Evolutionary conservation across 768 basidiomycete genomes (phyloP), one percentile per base, ranked within the genome.

Genomic region (Fistulinella prunicolor): DNA sequence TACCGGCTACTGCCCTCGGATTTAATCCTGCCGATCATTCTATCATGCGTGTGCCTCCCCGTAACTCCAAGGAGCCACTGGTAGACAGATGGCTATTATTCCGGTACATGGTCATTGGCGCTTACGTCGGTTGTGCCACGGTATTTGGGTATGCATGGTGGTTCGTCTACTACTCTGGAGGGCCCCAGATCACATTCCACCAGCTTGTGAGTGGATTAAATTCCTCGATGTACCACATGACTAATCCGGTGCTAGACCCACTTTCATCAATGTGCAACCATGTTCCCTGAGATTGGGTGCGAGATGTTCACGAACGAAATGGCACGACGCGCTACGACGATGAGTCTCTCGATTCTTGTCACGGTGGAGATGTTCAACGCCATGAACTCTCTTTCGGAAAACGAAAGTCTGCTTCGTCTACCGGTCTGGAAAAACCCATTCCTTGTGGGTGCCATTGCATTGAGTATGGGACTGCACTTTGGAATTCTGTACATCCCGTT

Each of bases 111-210:
- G 79, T 97, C 45, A 81, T 99, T 49, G 95, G 95, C 10, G 77
- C 80, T 42, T 99, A 98, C 60, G 95, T 99, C 44, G 95, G 95
- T 24, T 81, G 82, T 46, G 94, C 93, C 4, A 98, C 95, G 21
- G 95, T 99, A 21, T 92, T 88, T 57, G 95, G 94, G 40, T 99
- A 99, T 62, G 95, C 93, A 0, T 99, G 95, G 95, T 98, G 95
- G 95, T 99, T 99, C 73, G 74, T 95, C 61, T 88, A 84, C 68
- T 97, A 97, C 67, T 61, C 77, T 14, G 86, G 79, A 38, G 95
- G 95, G 1, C 95, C 95, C 5, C 91, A 94, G 62, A 97, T 99
- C 61, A 78, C 89, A 3, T 97, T 89, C 76, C 75, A 90, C 61
- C 91, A 99, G 70, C 73, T 99, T 53, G 94, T 96, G 59, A 62